Evolutionary conservation across 2,329 filamentous ascomycete species (phyloP).

Genomic region (Colletotrichum musicola): DNA sequence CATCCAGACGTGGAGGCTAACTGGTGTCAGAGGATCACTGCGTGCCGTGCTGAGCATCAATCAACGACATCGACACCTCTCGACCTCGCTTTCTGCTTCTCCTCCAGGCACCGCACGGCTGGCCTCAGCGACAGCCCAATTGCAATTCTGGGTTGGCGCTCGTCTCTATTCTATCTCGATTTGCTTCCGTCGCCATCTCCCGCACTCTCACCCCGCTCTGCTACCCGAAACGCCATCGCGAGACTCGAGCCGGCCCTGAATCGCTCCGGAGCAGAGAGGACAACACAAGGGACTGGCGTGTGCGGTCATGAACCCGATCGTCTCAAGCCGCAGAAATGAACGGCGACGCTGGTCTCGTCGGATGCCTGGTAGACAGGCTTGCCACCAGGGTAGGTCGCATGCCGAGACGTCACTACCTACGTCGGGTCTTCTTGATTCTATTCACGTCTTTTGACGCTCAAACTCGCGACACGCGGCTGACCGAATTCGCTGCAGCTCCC

Average conservation of each 20-base stretch:
- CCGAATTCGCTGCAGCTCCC: slow-evolving; percentile 62
- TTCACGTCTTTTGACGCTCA: not conserved
- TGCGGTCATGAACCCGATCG: slow-evolving; percentile 34
- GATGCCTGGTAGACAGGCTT: slow-evolving; percentile 73
- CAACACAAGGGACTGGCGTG: slow-evolving; percentile 3
- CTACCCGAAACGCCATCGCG: not conserved
- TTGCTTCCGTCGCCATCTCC: not conserved
- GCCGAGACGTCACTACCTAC: not conserved
- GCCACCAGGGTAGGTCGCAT: slow-evolving; percentile 66
- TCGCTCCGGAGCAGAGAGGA: slow-evolving; percentile 8
- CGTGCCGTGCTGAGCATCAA: not conserved
- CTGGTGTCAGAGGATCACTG: not conserved
- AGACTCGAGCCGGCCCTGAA: slow-evolving; percentile 1
- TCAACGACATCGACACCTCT: not conserved
- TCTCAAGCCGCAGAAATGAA: slow-evolving; percentile 58
- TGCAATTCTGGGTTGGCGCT: not conserved
- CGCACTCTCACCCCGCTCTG: not conserved
- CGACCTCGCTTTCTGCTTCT: not conserved
- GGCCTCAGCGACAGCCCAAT: not conserved
- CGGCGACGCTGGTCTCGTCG: slow-evolving; percentile 70
- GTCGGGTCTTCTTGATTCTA: not conserved
- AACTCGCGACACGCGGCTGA: not conserved
- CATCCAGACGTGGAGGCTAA: too few relatives aligned
- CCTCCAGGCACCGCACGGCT: not conserved
- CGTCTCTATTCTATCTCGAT: not conserved